Evolutionary conservation across 2,329 filamentous ascomycete species (phyloP).

Genomic region (Colletotrichum incanum): DNA sequence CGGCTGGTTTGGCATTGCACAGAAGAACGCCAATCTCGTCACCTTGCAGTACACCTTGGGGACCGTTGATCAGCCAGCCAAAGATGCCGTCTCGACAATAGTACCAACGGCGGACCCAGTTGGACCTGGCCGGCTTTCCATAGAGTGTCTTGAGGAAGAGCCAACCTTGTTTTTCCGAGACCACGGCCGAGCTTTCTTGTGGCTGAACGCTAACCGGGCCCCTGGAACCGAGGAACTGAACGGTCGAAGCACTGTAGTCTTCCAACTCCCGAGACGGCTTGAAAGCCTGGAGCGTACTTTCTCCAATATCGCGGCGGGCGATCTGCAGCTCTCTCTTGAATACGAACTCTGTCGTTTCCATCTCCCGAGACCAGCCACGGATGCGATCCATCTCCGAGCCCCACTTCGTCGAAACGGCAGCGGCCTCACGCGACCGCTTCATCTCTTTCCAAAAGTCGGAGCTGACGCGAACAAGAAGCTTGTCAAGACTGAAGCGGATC

Average conservation of each 20-base stretch:
- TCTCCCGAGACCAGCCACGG: conserved; percentile 92
- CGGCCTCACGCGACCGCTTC: conserved; percentile 78
- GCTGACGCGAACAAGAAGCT: conserved; percentile 86
- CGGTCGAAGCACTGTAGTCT: conserved; percentile 91
- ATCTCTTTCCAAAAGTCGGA: conserved; percentile 92
- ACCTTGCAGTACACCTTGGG: conserved; percentile 91
- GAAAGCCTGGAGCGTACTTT: conserved; percentile 77
- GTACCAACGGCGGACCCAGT: conserved; percentile 94
- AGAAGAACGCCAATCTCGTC: conserved; percentile 96
- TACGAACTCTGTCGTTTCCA: conserved; percentile 88
- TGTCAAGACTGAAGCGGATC: conserved; percentile 86
- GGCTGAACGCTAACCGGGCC: conserved; percentile 77
- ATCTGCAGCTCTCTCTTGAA: conserved; percentile 87
- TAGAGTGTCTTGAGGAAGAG: conserved; percentile 85
- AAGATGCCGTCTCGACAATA: conserved; percentile 97
- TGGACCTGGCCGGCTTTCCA: conserved; percentile 91
- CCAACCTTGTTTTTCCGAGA: conserved; percentile 94
- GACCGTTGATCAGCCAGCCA: conserved; percentile 90
- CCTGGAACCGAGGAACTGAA: conserved; percentile 85
- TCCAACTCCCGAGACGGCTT: conserved; percentile 94
- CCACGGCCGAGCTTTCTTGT: conserved; percentile 63
- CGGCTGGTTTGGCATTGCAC: conserved; percentile 91
- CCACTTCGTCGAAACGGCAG: conserved; percentile 76
- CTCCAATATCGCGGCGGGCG: conserved; percentile 86
- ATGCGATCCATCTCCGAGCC: conserved; percentile 90